phyloP scores from a whole-genome alignment of 179 eudicot species.

The Corrigiola litoralis region DNA sequence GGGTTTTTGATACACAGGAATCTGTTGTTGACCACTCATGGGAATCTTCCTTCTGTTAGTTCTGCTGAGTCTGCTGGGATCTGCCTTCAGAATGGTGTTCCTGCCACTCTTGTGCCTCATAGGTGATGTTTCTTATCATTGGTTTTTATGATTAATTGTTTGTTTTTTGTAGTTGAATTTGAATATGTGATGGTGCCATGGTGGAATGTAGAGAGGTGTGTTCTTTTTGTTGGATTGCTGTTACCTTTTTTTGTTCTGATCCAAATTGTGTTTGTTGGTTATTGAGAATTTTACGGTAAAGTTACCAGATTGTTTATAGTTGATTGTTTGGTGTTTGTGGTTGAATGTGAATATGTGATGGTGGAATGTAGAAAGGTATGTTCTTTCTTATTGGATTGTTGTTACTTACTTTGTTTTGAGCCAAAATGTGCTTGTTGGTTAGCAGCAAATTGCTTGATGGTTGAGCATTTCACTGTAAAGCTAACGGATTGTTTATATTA shows the following conservation, averaged over 20 bases:
- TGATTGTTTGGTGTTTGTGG: slow-evolving; percentile 1
- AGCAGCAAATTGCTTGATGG: background rate
- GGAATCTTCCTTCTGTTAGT: slow-evolving; percentile 66
- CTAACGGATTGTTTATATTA: background rate
- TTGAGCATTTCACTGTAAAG: no score
- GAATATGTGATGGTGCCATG: no score
- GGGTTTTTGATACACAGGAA: slow-evolving; percentile 82
- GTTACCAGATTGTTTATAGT: background rate
- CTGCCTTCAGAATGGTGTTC: slow-evolving; percentile 64
- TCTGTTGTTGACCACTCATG: slow-evolving; percentile 77
- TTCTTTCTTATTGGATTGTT: background rate
- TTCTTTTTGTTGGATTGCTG: background rate
- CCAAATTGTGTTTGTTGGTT: no score
- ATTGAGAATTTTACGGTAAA: no score
- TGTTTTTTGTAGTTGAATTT: background rate
- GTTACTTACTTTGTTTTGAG: background rate
- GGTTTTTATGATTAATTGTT: background rate
- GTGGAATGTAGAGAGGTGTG: background rate
- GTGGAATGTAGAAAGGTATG: background rate
- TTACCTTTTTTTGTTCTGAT: background rate
- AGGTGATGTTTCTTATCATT: slow-evolving; percentile 38
- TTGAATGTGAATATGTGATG: background rate
- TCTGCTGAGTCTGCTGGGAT: slow-evolving; percentile 82
- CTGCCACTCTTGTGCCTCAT: slow-evolving; percentile 76
- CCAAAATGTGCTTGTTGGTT: no score